These are phyloP conservation scores for Aphanocladium album DNA, from an alignment of 2,329 filamentous ascomycete species.

Conservation along the genomic window DNA sequence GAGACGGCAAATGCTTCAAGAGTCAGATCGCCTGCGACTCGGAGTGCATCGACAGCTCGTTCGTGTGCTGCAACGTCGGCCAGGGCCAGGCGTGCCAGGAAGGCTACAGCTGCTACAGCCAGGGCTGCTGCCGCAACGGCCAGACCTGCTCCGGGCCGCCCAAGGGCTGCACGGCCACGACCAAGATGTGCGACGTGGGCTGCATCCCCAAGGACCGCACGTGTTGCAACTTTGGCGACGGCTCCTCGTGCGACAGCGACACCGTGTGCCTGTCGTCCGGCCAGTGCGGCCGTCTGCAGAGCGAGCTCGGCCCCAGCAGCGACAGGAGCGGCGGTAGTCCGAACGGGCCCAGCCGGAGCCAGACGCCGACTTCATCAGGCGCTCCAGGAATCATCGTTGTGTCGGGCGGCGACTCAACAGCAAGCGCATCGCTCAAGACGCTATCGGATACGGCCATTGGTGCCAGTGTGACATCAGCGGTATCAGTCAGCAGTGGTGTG, in stretches of 20 bases:
- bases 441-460: neutral
- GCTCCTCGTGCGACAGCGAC: slow-evolving; percentile 7
- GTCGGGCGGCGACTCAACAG: neutral
- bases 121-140: slow-evolving; percentile 10
- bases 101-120: slow-evolving; percentile 8
- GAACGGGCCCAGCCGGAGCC: neutral
- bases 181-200: slow-evolving; percentile 6
- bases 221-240: slow-evolving; percentile 7
- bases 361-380: neutral
- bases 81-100: slow-evolving; percentile 8
- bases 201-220: slow-evolving; percentile 8
- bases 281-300: neutral
- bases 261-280: neutral
- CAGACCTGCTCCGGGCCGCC: slow-evolving; percentile 5
- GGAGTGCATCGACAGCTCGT: slow-evolving; percentile 1
- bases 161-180: neutral
- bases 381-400: neutral
- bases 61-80: slow-evolving; percentile 8
- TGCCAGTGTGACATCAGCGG: neutral
- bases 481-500: neutral
- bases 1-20: neutral
- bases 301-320: neutral
- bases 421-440: neutral
- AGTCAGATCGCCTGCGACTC: slow-evolving; percentile 1
- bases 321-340: neutral